Evolutionary conservation across 139 green algal species (phyloP).

Genomic region (Pseudopediastrum boryanum): DNA sequence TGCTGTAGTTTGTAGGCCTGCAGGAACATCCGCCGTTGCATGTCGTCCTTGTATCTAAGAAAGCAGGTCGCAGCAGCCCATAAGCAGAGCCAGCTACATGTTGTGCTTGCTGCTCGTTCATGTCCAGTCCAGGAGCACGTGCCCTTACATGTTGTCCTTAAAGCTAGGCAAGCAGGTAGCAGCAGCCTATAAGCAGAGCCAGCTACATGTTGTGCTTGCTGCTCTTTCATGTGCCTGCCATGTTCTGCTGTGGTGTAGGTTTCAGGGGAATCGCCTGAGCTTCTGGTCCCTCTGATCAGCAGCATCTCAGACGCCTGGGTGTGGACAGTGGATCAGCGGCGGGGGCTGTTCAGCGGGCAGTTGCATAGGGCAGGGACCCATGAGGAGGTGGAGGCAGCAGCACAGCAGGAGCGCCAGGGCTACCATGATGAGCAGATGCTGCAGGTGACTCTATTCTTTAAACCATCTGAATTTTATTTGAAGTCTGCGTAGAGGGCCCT

Average conservation of each 20-base stretch:
- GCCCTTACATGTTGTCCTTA: too few species aligned
- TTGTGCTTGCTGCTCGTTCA: not conserved
- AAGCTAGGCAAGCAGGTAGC: too few species aligned
- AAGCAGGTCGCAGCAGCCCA: too few species aligned
- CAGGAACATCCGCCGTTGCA: too few species aligned
- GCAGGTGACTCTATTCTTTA: constrained; percentile 35
- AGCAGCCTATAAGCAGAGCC: too few species aligned
- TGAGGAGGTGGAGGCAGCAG: not conserved
- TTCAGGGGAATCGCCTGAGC: constrained; percentile 40
- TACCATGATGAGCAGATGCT: constrained; percentile 18
- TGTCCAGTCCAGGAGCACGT: too few species aligned
- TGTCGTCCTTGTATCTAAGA: too few species aligned
- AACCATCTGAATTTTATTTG: too few species aligned
- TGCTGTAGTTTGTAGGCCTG: too few species aligned
- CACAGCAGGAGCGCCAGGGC: not conserved
- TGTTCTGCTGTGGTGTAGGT: constrained; percentile 71
- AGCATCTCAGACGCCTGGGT: constrained; percentile 63
- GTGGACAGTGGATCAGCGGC: constrained; percentile 44
- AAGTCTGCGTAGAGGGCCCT: too few species aligned
- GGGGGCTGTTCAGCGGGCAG: constrained; percentile 71
- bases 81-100: too few species aligned
- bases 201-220: not conserved
- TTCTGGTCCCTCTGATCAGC: constrained; percentile 59
- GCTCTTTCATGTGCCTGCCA: not conserved
- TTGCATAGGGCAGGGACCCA: not conserved